Base-by-base conservation (phyloP, 129 eudicot species). In the Saussurea involucrata region DNA sequence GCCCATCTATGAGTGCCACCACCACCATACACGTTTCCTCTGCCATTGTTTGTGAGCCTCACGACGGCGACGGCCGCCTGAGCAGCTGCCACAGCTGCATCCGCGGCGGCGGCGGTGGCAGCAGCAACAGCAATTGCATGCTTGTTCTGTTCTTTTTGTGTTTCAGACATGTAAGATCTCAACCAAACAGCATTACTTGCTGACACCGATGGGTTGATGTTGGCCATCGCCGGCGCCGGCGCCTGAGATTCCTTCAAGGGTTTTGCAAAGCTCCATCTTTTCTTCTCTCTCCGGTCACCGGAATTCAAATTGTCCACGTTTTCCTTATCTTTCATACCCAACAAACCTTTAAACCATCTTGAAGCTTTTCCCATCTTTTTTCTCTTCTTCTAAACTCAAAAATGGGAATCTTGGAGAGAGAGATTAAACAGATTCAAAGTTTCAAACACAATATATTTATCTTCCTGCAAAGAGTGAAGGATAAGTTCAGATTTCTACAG, bases 41-140 rank as follows among this genome's bases (percentile, higher is more conserved):
- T 84, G 33, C 91, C 87, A 8, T 87, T 85, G 60, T 90, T 94
- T 6, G 98, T 94, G 9, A 94, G 88, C 29, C 98, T 77, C 27
- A 94, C 98, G 29, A 94, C 98, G 2, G 90, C 98, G 42, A 88
- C 97, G 18, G 98, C 97, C 9, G 98, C 98, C 82, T 94, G 97
- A 0, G 98, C 98, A 0, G 98, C 97, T 0, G 92, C 93, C 12
- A 94, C 96, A 0, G 98, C 98, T 1, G 98, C 98, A 65, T 94
- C 98, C 1, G 98, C 98, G 0, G 97, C 98, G 0, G 96, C 96
- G 0, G 98, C 97, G 4, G 97, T 91, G 75, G 98, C 98, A 0
- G 98, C 97, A 17, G 98, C 98, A 31, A 94, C 98, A 24, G 98
- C 98, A 76, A 94, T 94, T 15, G 98, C 98, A 65, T 94, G 98